Conservation (phyloP, 768 basidiomycete species). For the Dacryopinax primogenitus region DNA sequence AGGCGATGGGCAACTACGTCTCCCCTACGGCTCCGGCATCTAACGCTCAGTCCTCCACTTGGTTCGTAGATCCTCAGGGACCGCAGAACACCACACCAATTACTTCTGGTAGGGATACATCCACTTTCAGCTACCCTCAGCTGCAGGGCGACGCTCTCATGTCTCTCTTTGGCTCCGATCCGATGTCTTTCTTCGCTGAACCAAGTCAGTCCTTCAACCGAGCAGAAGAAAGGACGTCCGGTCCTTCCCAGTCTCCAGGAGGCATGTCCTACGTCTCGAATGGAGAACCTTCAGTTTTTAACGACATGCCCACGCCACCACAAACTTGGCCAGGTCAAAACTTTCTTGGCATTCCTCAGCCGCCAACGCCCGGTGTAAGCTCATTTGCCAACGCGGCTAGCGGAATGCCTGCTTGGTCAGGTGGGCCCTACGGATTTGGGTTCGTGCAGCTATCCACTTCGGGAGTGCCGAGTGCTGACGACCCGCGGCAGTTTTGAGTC, state of each 20-base stretch:
- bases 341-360: background rate
- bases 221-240: background rate
- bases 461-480: background rate
- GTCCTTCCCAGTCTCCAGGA: background rate
- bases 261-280: background rate
- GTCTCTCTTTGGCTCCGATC: constrained; percentile 3
- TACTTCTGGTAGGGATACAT: background rate
- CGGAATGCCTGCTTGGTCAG: background rate
- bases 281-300: background rate
- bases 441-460: background rate
- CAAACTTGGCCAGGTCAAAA: background rate
- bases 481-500: background rate
- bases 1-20: background rate
- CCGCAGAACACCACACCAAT: background rate
- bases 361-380: background rate
- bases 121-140: background rate
- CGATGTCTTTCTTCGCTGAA: background rate
- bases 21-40: background rate
- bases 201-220: constrained; percentile 1
- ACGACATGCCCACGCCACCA: background rate
- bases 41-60: background rate
- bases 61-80: background rate
- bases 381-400: background rate
- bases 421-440: constrained; percentile 5
- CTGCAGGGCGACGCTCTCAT: constrained; percentile 8